A percentile compares a stretch with the other conserved stretches of the same genome.
Conservation (phyloP, 2,329 filamentous ascomycete genomes). For the Pestalotiopsis sp. region DNA sequence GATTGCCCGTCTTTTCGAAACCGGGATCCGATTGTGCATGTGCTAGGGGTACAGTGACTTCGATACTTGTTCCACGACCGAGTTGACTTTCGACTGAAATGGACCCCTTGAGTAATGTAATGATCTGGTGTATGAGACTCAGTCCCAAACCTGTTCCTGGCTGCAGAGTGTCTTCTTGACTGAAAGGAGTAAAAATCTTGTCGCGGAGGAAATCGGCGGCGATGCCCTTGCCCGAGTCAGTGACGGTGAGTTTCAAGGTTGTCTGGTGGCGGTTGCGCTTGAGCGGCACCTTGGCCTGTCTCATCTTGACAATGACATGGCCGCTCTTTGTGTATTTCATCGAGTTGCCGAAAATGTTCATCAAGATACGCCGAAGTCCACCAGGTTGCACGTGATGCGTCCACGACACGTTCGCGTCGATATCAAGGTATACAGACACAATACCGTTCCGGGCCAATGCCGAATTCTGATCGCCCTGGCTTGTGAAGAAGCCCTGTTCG, state of each 20-base stretch:
- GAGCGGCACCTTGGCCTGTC: slow-evolving; percentile 17
- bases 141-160: slow-evolving; percentile 67
- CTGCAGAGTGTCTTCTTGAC: slow-evolving; percentile 63
- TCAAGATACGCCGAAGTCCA: slow-evolving; percentile 54
- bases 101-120: slow-evolving; percentile 19
- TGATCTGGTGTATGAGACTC: slow-evolving; percentile 64
- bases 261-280: slow-evolving; percentile 16
- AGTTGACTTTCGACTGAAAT: slow-evolving; percentile 23
- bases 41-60: slow-evolving; percentile 33
- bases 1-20: neutral
- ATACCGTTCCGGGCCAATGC: slow-evolving; percentile 11
- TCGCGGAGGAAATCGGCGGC: slow-evolving; percentile 62
- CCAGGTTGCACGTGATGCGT: slow-evolving; percentile 57
- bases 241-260: slow-evolving; percentile 17
- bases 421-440: slow-evolving; percentile 51
- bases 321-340: slow-evolving; percentile 59
- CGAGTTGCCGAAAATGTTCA: slow-evolving; percentile 66
- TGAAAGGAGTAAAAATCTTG: slow-evolving; percentile 64
- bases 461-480: neutral
- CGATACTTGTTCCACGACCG: slow-evolving; percentile 34
- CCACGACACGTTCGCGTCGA: slow-evolving; percentile 52
- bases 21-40: neutral
- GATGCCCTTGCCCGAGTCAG: slow-evolving; percentile 70
- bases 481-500: neutral
- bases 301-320: slow-evolving; percentile 26